phyloP scores from a whole-genome alignment of 1,139 yeast genomes.

The Hemisphaericaspora xylanilytica region DNA sequence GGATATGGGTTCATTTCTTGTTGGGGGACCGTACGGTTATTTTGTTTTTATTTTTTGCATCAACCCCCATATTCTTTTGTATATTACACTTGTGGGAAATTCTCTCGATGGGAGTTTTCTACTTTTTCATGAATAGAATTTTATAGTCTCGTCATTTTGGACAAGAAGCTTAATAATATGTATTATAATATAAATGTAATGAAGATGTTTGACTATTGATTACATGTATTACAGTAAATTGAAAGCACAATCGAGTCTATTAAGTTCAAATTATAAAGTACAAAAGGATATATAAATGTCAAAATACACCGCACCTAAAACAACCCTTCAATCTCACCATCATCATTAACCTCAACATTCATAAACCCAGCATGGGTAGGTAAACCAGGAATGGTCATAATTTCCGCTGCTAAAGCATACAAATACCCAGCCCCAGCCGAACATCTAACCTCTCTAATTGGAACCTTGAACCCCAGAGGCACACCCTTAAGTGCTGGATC shows the following conservation, averaged over 20 bases:
- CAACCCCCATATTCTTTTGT: background rate
- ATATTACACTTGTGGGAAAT: background rate
- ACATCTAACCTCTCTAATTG: conserved; percentile 76
- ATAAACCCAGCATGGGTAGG: conserved; percentile 82
- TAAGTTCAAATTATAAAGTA: no score
- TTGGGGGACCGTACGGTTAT: no score
- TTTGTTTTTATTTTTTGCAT: background rate
- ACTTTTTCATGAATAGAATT: background rate
- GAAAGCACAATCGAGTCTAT: no score
- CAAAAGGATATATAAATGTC: no score
- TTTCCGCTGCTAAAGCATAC: conserved; percentile 80
- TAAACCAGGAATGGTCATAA: conserved; percentile 81
- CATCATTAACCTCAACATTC: conserved; percentile 78
- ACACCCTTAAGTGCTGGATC: conserved; percentile 82
- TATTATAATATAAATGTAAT: conserved; percentile 7
- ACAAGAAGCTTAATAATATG: conserved; percentile 4
- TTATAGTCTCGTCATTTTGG: conserved; percentile 1
- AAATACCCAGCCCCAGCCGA: conserved; percentile 83
- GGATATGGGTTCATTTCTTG: conserved; percentile 1
- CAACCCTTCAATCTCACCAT: conserved; percentile 78
- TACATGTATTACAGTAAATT: no score
- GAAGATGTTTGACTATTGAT: no score
- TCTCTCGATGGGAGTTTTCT: conserved; percentile 5
- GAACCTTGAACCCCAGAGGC: conserved; percentile 74
- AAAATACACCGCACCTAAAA: no score